A percentile compares a stretch with the other conserved stretches of the same genome.
These are phyloP conservation scores for Aurantiochytrium sp. DNA, from an alignment of 108 stramenopile genomes.

Conservation along the genomic window DNA sequence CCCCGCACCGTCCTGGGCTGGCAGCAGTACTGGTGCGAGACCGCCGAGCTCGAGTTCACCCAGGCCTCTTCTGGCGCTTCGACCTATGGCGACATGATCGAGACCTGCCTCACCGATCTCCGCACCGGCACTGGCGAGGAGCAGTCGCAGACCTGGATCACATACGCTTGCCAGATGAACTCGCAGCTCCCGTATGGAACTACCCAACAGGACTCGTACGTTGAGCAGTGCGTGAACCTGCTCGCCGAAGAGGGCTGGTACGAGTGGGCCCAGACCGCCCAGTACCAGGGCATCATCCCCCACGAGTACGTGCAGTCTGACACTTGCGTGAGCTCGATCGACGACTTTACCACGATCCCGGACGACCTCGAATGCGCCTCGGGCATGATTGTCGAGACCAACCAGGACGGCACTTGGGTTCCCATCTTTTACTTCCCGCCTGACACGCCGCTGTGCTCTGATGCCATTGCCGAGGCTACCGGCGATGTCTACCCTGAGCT, in stretches of 20 bases:
- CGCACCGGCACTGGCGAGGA: not conserved
- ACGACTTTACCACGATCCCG: not conserved
- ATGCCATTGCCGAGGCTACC: not conserved
- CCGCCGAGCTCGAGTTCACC: not conserved
- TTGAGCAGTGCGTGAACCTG: not conserved
- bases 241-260: not conserved
- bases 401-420: not conserved
- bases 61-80: too few relatives aligned
- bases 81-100: too few relatives aligned
- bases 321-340: not conserved
- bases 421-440: not conserved
- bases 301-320: not conserved
- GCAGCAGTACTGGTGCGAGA: not conserved
- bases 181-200: not conserved
- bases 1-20: not conserved
- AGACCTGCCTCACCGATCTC: too few relatives aligned
- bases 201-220: not conserved
- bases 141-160: not conserved
- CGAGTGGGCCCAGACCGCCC: not conserved
- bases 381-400: not conserved
- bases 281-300: not conserved
- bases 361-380: not conserved
- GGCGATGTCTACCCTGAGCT: not conserved
- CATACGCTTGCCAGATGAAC: not conserved
- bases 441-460: not conserved